Conservation (phyloP, 2,329 filamentous ascomycete species). For the Talaromyces sp. region DNA sequence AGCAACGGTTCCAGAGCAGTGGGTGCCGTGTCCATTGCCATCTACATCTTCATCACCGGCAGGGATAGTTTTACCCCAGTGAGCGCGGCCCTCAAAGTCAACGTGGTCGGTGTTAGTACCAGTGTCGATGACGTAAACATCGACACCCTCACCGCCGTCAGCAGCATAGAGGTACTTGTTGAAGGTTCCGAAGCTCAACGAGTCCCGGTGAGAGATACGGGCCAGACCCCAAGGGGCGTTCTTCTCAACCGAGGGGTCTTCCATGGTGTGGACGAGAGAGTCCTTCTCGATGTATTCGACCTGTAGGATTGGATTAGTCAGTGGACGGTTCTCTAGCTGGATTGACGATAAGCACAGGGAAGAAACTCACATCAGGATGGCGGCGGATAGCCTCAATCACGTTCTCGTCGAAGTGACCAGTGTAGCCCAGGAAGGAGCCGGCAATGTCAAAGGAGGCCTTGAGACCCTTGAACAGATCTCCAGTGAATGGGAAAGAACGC, state of each 20-base stretch:
- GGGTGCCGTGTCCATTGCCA: slow-evolving; percentile 97
- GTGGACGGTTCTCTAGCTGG: background rate
- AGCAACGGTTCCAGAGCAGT: slow-evolving; percentile 96
- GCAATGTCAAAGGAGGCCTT: slow-evolving; percentile 97
- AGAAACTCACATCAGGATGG: slow-evolving; percentile 88
- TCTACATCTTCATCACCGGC: slow-evolving; percentile 76
- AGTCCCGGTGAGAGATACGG: slow-evolving; percentile 90
- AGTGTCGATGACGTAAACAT: slow-evolving; percentile 98
- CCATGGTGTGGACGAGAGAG: slow-evolving; percentile 81
- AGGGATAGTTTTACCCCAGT: slow-evolving; percentile 97
- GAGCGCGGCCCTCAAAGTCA: slow-evolving; percentile 92
- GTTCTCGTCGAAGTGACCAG: slow-evolving; percentile 91
- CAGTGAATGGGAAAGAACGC: slow-evolving; percentile 66
- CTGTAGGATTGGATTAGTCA: slow-evolving; percentile 43
- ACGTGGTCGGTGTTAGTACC: slow-evolving; percentile 91
- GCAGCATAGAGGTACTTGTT: slow-evolving; percentile 96
- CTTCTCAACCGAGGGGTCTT: slow-evolving; percentile 65
- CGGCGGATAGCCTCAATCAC: slow-evolving; percentile 90
- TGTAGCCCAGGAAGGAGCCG: slow-evolving; percentile 78
- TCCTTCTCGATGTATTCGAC: slow-evolving; percentile 96
- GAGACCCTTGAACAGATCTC: slow-evolving; percentile 69
- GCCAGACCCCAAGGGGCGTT: slow-evolving; percentile 98
- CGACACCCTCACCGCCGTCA: slow-evolving; percentile 92
- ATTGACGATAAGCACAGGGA: background rate
- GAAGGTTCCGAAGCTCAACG: slow-evolving; percentile 83